Conservation (phyloP, 129 eudicot species). For the Flaveria robusta region DNA sequence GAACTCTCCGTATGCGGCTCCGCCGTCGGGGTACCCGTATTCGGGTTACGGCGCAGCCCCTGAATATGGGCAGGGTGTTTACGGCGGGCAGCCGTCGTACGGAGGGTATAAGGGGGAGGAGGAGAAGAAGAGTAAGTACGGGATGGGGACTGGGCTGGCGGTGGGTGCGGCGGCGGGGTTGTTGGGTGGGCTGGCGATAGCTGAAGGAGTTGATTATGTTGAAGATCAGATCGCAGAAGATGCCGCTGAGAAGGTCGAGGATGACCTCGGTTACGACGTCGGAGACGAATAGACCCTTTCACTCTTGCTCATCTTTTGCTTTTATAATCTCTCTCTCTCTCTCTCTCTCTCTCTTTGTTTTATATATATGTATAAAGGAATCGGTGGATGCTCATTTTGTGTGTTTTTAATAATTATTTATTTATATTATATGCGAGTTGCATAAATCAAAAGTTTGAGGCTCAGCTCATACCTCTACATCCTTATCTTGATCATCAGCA, state of each 20-base stretch:
- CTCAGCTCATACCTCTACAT: too few species aligned
- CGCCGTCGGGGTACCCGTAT: conserved; percentile 48
- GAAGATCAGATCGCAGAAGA: conserved; percentile 77
- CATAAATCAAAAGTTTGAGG: too few species aligned
- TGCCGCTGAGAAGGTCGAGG: conserved; percentile 78
- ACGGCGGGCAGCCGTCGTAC: conserved; percentile 40
- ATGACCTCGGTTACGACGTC: conserved; percentile 58
- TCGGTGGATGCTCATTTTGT: too few species aligned
- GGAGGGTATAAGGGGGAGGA: conserved; percentile 36
- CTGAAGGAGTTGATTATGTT: conserved; percentile 71
- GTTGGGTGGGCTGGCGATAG: conserved; percentile 80
- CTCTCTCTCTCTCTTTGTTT: too few species aligned
- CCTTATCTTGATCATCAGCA: too few species aligned
- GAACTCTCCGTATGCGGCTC: conserved; percentile 41
- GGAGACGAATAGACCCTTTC: conserved; percentile 42
- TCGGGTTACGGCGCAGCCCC: conserved; percentile 41
- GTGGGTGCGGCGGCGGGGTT: conserved; percentile 93
- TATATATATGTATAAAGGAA: too few species aligned
- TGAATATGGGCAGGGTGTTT: conserved; percentile 18
- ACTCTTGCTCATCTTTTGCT: too few species aligned
- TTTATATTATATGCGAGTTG: too few species aligned
- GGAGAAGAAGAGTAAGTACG: conserved; percentile 57
- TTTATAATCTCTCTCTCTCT: neutral
- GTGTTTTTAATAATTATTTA: too few species aligned
- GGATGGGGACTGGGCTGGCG: conserved; percentile 92